These are phyloP conservation scores for Apiotrichum veenhuisii DNA, from an alignment of 1,284 basidiomycete species.

Conservation along the genomic window DNA sequence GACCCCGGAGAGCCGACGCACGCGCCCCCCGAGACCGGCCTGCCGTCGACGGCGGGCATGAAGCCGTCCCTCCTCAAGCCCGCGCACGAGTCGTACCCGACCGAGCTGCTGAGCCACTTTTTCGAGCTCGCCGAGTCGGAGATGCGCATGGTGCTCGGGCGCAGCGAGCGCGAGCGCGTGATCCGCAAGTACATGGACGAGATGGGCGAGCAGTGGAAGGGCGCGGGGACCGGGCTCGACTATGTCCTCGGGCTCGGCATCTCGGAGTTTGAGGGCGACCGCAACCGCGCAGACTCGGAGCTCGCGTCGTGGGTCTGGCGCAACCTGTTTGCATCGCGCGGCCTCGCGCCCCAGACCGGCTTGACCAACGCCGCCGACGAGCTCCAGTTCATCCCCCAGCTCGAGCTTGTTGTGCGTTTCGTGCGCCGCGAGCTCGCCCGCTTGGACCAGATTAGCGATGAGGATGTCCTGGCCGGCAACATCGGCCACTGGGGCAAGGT, in stretches of 20 bases:
- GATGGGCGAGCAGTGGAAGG: conserved; percentile 87
- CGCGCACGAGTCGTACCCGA: conserved; percentile 38
- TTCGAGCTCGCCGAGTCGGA: conserved; percentile 93
- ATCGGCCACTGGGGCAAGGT: conserved; percentile 44
- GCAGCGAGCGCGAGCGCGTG: conserved; percentile 68
- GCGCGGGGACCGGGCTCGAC: conserved; percentile 76
- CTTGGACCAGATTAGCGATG: conserved; percentile 68
- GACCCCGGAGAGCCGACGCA: conserved; percentile 19
- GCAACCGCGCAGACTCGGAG: conserved; percentile 59
- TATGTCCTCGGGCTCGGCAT: conserved; percentile 53
- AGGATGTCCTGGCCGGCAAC: conserved; percentile 58
- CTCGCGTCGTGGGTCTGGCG: conserved; percentile 87
- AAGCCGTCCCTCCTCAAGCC: conserved; percentile 25
- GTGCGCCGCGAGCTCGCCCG: conserved; percentile 71
- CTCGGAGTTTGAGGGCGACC: conserved; percentile 21
- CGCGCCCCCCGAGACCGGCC: conserved; percentile 6
- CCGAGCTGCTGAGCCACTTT: conserved; percentile 85
- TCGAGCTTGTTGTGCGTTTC: conserved; percentile 72
- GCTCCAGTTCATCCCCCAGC: conserved; percentile 68
- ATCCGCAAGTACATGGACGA: conserved; percentile 86
- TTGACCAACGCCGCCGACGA: conserved; percentile 49
- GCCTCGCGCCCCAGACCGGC: conserved; percentile 21
- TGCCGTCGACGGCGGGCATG: conserved; percentile 6
- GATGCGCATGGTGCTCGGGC: conserved; percentile 71
- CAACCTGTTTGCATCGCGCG: conserved; percentile 63